These are phyloP conservation scores for Zygoascus sp. DNA, from an alignment of 1,139 yeast species.

Conservation along the genomic window DNA sequence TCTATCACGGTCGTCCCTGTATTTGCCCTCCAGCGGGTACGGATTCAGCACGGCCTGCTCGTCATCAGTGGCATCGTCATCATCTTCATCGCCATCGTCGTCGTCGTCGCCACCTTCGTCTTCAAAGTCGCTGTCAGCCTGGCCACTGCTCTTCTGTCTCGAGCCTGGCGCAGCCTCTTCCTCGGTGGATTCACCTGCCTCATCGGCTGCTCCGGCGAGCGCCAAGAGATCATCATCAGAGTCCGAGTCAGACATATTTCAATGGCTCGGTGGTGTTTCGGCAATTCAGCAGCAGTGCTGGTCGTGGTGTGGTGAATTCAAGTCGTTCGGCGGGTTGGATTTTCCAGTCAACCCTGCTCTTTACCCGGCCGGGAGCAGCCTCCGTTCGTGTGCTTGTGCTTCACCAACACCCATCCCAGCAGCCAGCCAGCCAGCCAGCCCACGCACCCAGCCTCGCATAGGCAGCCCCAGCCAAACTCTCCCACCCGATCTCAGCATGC, in stretches of 20 bases:
- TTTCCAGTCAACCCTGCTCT: neutral
- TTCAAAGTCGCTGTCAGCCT: conserved; percentile 32
- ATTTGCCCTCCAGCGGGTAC: conserved; percentile 90
- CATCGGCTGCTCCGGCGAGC: conserved; percentile 63
- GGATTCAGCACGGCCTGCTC: conserved; percentile 55
- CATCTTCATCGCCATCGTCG: conserved; percentile 37
- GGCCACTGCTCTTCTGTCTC: conserved; percentile 15
- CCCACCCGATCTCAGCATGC: neutral
- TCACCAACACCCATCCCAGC: neutral
- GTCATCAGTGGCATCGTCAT: conserved; percentile 42
- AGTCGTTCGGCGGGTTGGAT: too few relatives aligned
- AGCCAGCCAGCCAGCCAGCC: neutral
- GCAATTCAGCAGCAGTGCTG: too few relatives aligned
- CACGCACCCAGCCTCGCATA: neutral
- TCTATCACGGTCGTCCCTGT: conserved; percentile 76
- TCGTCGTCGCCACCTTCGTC: conserved; percentile 30
- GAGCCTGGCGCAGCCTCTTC: conserved; percentile 20
- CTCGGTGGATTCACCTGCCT: conserved; percentile 24
- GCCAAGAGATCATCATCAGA: conserved; percentile 76
- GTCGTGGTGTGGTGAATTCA: too few relatives aligned
- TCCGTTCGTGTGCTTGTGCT: neutral
- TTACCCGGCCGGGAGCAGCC: neutral
- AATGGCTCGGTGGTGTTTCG: neutral
- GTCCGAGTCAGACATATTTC: conserved; percentile 27
- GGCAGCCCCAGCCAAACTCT: too few relatives aligned